Evolutionary conservation across 2,329 filamentous ascomycete genomes (phyloP).

Genomic region (Cytospora piceae): DNA sequence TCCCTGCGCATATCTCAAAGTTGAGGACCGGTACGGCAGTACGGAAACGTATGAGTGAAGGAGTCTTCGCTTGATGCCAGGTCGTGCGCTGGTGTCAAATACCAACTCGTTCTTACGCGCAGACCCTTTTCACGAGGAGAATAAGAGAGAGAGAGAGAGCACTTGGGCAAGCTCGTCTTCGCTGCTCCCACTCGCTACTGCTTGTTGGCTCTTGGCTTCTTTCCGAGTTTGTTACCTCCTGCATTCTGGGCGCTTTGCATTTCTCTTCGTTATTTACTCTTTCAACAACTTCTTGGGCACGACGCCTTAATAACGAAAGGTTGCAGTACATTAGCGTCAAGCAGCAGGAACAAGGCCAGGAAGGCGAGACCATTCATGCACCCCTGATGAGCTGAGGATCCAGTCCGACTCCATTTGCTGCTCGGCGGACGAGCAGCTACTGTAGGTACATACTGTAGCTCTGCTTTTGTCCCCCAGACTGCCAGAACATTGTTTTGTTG

Average conservation of each 20-base stretch:
- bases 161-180: not conserved
- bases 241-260: not conserved
- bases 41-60: not conserved
- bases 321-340: slow-evolving; percentile 20
- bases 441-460: slow-evolving; percentile 1
- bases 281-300: not conserved
- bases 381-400: slow-evolving; percentile 26
- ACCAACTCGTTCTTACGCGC: not conserved
- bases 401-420: slow-evolving; percentile 17
- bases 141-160: not conserved
- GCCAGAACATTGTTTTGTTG: not conserved
- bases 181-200: not conserved
- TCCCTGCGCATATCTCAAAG: not conserved
- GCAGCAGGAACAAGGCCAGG: slow-evolving; percentile 15
- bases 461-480: not conserved
- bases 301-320: not conserved
- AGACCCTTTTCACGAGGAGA: not conserved
- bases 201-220: not conserved
- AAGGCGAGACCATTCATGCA: slow-evolving; percentile 17
- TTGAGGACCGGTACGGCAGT: not conserved
- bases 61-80: not conserved
- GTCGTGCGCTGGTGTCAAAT: not conserved
- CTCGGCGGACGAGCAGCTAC: not conserved
- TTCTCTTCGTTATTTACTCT: not conserved
- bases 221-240: not conserved